Evolutionary conservation across 192 early-diverging fungal species (phyloP).

Genomic region (Funneliformis geosporum): DNA sequence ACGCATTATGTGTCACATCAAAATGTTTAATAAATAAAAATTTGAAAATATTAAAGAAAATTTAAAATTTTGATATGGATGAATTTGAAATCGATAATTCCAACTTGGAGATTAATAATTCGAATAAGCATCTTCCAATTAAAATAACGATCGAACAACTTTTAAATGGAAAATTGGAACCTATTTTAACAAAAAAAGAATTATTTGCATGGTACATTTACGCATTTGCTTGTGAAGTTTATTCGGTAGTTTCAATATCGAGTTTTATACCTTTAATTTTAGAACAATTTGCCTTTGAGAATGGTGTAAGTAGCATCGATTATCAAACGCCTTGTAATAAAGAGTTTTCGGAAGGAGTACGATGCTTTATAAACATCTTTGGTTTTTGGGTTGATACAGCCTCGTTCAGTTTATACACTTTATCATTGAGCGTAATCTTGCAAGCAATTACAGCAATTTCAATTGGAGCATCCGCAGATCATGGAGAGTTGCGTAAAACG

Average conservation of each 20-base stretch:
- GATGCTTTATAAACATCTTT: conserved; percentile 45
- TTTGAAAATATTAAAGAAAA: neutral
- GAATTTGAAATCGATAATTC: neutral
- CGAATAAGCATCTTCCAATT: neutral
- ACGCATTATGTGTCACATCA: neutral
- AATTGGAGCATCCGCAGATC: conserved; percentile 42
- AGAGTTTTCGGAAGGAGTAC: conserved; percentile 22
- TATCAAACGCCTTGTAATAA: conserved; percentile 28
- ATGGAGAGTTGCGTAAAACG: conserved; percentile 46
- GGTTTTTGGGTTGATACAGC: conserved; percentile 42
- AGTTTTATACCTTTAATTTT: conserved; percentile 47
- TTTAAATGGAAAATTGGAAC: neutral
- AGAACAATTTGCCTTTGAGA: conserved; percentile 38
- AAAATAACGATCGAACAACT: neutral
- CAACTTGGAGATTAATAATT: neutral
- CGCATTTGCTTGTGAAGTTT: conserved; percentile 47
- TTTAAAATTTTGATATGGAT: neutral
- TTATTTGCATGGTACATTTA: conserved; percentile 37
- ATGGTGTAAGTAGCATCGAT: conserved; percentile 40
- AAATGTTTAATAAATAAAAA: too few relatives aligned
- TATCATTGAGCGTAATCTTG: conserved; percentile 42
- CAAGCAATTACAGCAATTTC: conserved; percentile 47
- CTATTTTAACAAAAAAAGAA: conserved; percentile 19
- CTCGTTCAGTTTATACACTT: conserved; percentile 46
- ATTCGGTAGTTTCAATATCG: conserved; percentile 43